Evolutionary conservation across 2,329 filamentous ascomycete species (phyloP).

Genomic region (Hymenoscyphus fructigenus): DNA sequence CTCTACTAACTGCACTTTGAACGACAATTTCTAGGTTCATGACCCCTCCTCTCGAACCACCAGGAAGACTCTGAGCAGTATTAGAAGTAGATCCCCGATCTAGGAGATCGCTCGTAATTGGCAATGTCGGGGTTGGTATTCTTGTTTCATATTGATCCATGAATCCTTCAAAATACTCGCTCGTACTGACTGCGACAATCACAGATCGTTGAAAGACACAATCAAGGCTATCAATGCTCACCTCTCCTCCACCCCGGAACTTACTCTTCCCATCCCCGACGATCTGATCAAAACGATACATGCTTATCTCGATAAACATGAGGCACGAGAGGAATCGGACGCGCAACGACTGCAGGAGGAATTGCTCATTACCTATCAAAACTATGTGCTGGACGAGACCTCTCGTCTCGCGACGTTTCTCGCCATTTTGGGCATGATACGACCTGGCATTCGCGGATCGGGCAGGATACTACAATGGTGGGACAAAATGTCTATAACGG

Average conservation of each 20-base stretch:
- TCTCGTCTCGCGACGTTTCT: conserved; percentile 67
- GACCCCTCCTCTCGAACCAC: background rate
- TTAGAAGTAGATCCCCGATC: background rate
- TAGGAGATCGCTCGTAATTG: background rate
- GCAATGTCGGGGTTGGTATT: background rate
- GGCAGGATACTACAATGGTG: conserved; percentile 70
- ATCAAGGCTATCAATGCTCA: conserved; percentile 55
- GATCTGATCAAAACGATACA: conserved; percentile 62
- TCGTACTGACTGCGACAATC: background rate
- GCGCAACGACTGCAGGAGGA: conserved; percentile 75
- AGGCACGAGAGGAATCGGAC: conserved; percentile 64
- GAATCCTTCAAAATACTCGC: background rate
- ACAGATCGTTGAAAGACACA: conserved; percentile 53
- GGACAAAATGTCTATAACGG: conserved; percentile 58
- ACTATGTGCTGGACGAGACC: conserved; percentile 56
- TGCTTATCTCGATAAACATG: conserved; percentile 66
- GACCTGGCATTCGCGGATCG: conserved; percentile 62
- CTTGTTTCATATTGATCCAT: background rate
- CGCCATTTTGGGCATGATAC: conserved; percentile 61
- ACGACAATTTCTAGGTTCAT: background rate
- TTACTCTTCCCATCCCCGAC: conserved; percentile 62
- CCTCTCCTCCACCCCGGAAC: conserved; percentile 41
- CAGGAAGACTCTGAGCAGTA: background rate
- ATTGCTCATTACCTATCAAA: conserved; percentile 64
- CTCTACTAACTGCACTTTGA: too few relatives aligned